These are phyloP conservation scores for Neofusicoccum umdonicola DNA, from an alignment of 2,329 filamentous ascomycete genomes.

Conservation along the genomic window DNA sequence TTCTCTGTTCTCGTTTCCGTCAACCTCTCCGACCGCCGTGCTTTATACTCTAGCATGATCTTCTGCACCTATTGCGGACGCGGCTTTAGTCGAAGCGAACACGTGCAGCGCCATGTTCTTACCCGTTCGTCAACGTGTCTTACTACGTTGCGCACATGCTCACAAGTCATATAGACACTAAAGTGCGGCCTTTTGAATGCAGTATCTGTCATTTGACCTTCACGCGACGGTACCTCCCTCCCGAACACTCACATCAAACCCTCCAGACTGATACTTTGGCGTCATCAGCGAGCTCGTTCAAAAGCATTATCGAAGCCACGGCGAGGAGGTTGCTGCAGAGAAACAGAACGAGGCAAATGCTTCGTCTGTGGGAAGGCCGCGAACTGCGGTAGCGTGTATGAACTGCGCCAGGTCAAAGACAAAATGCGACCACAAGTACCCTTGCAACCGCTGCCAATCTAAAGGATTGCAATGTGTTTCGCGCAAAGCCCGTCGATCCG, in stretches of 20 bases:
- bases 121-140: background rate
- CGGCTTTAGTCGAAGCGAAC: background rate
- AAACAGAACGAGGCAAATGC: background rate
- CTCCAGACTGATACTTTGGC: background rate
- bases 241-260: background rate
- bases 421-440: background rate
- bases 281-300: background rate
- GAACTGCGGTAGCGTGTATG: background rate
- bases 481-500: background rate
- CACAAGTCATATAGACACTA: background rate
- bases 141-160: too few relatives aligned
- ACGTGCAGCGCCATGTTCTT: background rate
- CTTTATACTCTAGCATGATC: background rate
- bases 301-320: background rate
- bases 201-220: background rate
- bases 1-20: background rate
- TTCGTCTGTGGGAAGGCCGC: background rate
- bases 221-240: background rate
- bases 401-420: background rate
- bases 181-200: background rate
- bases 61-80: background rate
- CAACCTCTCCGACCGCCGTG: background rate
- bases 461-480: background rate
- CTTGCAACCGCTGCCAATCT: background rate
- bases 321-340: background rate